Evolutionary conservation across 2,329 filamentous ascomycete species (phyloP).

Genomic region (Nemania sp.): DNA sequence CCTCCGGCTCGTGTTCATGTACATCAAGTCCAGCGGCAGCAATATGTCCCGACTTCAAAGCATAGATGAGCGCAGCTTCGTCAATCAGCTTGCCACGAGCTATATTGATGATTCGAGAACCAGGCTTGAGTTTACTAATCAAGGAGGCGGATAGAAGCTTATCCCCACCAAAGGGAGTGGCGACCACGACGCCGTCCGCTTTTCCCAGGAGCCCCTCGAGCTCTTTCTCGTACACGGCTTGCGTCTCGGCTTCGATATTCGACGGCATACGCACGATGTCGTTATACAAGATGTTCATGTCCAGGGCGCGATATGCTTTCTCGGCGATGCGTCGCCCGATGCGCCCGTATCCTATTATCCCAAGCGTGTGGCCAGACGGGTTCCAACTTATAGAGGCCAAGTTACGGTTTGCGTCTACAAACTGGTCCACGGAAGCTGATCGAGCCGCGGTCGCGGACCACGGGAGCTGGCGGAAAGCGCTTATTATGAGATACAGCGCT

Average conservation of each 20-base stretch:
- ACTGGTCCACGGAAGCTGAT: conserved; percentile 53
- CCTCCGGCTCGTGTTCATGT: conserved; percentile 55
- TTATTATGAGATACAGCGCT: conserved; percentile 69
- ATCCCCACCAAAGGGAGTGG: conserved; percentile 34
- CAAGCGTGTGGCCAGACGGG: conserved; percentile 62
- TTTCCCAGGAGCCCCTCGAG: conserved; percentile 46
- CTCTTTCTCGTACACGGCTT: conserved; percentile 49
- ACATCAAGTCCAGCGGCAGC: conserved; percentile 50
- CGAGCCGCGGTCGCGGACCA: conserved; percentile 67
- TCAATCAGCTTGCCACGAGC: conserved; percentile 63
- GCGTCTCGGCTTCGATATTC: conserved; percentile 49
- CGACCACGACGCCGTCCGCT: conserved; percentile 50
- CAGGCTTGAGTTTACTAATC: conserved; percentile 60
- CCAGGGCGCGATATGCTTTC: conserved; percentile 59
- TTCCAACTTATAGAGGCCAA: conserved; percentile 66
- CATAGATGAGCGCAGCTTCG: conserved; percentile 53
- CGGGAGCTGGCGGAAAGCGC: conserved; percentile 67
- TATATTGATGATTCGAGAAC: conserved; percentile 56
- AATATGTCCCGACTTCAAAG: conserved; percentile 45
- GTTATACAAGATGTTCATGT: conserved; percentile 67
- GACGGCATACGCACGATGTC: conserved; percentile 53
- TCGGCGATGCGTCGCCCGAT: conserved; percentile 60
- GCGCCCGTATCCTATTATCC: conserved; percentile 65
- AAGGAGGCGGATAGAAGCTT: conserved; percentile 49
- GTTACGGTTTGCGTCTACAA: conserved; percentile 61